Conservation (phyloP, 164 flowering plant species). For the Buxus sempervirens region DNA sequence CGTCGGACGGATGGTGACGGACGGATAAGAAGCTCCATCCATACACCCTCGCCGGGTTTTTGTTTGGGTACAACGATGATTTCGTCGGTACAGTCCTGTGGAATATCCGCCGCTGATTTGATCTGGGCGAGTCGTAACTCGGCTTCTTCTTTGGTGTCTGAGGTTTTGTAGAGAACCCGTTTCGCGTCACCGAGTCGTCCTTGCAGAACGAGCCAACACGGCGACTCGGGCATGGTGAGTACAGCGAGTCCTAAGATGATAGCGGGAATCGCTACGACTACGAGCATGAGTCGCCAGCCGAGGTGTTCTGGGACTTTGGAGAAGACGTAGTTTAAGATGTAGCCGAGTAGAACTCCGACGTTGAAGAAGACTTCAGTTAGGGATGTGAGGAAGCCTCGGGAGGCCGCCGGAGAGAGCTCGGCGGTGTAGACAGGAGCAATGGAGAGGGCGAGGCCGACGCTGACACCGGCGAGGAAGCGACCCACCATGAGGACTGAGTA, state of each 20-base stretch:
- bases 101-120: slow-evolving; percentile 21
- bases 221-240: slow-evolving; percentile 25
- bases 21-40: slow-evolving; percentile 18
- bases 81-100: slow-evolving; percentile 12
- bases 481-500: slow-evolving; percentile 51
- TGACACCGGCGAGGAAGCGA: slow-evolving; percentile 50
- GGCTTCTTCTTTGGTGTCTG: slow-evolving; percentile 18
- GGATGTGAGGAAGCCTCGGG: slow-evolving; percentile 49
- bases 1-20: slow-evolving; percentile 21
- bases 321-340: slow-evolving; percentile 20
- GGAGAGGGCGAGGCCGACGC: slow-evolving; percentile 46
- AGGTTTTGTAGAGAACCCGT: slow-evolving; percentile 10
- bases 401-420: slow-evolving; percentile 44
- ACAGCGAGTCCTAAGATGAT: slow-evolving; percentile 12
- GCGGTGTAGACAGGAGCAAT: slow-evolving; percentile 55
- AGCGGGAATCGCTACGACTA: slow-evolving; percentile 19
- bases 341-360: slow-evolving; percentile 27
- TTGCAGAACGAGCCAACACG: slow-evolving; percentile 27
- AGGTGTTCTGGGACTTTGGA: slow-evolving; percentile 4
- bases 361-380: slow-evolving; percentile 53
- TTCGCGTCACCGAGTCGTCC: slow-evolving; percentile 24
- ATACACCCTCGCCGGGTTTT: slow-evolving; percentile 17
- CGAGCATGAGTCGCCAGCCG: slow-evolving; percentile 30
- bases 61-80: slow-evolving; percentile 11
- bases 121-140: slow-evolving; percentile 15